A percentile compares a stretch with the other conserved stretches of the same genome.
phyloP scores from a whole-genome alignment of 2,329 filamentous ascomycete genomes.

The Pseudocercospora pini-densiflorae region DNA sequence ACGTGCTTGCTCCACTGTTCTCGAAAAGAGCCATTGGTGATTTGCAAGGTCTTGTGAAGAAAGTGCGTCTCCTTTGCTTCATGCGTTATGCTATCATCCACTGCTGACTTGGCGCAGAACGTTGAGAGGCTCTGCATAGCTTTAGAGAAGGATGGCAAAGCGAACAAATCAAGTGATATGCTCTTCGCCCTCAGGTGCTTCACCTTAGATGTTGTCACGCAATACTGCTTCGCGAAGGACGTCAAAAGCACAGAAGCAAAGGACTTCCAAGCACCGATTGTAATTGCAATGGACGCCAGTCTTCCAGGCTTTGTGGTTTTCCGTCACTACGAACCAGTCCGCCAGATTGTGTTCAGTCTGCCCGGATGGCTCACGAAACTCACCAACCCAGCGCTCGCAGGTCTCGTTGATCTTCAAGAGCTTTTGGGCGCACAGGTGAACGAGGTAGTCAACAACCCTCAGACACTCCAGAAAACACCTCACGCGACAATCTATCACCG shows the following conservation, averaged over 20 bases:
- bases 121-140: slow-evolving; percentile 25
- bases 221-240: slow-evolving; percentile 49
- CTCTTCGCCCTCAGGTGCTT: slow-evolving; percentile 43
- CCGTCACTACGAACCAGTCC: slow-evolving; percentile 46
- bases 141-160: slow-evolving; percentile 10
- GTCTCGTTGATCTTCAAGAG: slow-evolving; percentile 46
- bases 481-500: slow-evolving; percentile 46
- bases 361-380: slow-evolving; percentile 44
- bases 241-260: slow-evolving; percentile 46
- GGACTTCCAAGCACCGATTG: slow-evolving; percentile 48
- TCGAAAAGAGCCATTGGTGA: slow-evolving; percentile 45
- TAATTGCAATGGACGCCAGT: slow-evolving; percentile 48
- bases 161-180: slow-evolving; percentile 33
- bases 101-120: slow-evolving; percentile 31
- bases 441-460: slow-evolving; percentile 38
- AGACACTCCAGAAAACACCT: slow-evolving; percentile 39
- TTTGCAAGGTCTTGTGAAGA: slow-evolving; percentile 43
- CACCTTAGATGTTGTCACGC: slow-evolving; percentile 45
- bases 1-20: slow-evolving; percentile 48
- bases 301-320: slow-evolving; percentile 44
- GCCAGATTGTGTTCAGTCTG: slow-evolving; percentile 44
- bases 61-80: not conserved
- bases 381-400: slow-evolving; percentile 43
- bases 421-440: slow-evolving; percentile 40
- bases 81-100: not conserved